Base-by-base conservation (phyloP, 2,329 filamentous ascomycete species). In the Lachnellula occidentalis region DNA sequence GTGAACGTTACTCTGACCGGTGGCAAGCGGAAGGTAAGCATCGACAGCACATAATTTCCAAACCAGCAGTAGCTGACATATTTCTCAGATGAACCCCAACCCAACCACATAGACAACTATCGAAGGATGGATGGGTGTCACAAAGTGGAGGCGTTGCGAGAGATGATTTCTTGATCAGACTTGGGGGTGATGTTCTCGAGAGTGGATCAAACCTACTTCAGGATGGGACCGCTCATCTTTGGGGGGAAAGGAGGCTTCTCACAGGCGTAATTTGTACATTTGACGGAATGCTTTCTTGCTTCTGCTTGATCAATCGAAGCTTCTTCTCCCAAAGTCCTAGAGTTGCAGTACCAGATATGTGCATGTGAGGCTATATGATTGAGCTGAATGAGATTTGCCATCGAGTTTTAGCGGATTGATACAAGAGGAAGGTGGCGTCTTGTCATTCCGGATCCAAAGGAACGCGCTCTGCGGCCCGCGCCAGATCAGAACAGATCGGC, bases 1-100 rank as follows among this genome's bases (percentile, higher is more conserved):
- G 92, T 97, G 69, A 96, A 97, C 80, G 91, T 97, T 74, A 94
- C 90, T 72, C 83, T 96, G 78, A 95, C 92, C 66, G 92, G 91
- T 77, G 92, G 92, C 80, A 97, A 97, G 92, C 84, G 92, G 78
- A 96, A 96, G 90, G 90, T 94, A 76, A 72, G 79, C 39, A 24
- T 64, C 58, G 55, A 47, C 55, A 15, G 39, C 39, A 43, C 22
- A 31, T 12, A 48, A 39, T n/a, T 24, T 46, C 48, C 56, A 59
- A 45, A 55, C 52, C 50, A 45, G 37, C 50, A 60, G 45, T 45
- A 41, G 59, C 57, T 59, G 36, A 50, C 39, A 27, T 15, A 14
- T 14, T 53, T 17, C 55, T 55, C 63, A 88, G 88, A 92, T 92
- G 88, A 92, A 92, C 85, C 87, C 88, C 75, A 90, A 90, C 83